phyloP scores from a whole-genome alignment of 2,329 filamentous ascomycete genomes.

The Aspergillus sp. region DNA sequence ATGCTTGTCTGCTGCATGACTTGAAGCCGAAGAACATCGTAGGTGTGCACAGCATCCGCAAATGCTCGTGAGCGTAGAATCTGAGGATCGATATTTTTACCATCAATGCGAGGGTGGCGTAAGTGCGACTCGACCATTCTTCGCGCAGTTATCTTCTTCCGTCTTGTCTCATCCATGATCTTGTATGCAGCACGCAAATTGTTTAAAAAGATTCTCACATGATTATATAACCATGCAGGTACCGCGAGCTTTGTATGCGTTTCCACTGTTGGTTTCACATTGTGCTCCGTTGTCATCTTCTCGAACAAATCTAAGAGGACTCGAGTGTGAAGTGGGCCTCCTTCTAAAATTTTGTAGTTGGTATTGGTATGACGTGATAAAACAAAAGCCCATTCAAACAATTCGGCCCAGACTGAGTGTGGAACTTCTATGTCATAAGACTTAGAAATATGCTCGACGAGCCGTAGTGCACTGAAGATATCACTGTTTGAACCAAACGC shows the following conservation, averaged over 20 bases:
- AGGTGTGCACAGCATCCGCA: constrained; percentile 31
- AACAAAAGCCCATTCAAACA: constrained; percentile 68
- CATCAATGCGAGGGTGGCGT: constrained; percentile 1
- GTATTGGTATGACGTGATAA: constrained; percentile 38
- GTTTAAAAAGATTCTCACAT: constrained; percentile 23
- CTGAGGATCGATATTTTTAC: constrained; percentile 3
- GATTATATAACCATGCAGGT: constrained; percentile 20
- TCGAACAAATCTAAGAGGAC: constrained; percentile 58
- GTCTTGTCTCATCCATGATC: constrained; percentile 28
- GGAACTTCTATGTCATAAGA: constrained; percentile 61
- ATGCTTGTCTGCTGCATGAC: constrained; percentile 28
- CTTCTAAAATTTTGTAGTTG: no score
- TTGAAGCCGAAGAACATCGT: constrained; percentile 32
- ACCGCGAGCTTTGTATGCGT: constrained; percentile 49
- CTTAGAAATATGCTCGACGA: constrained; percentile 63
- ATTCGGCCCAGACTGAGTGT: constrained; percentile 60
- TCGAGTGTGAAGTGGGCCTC: constrained; percentile 37
- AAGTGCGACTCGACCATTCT: constrained; percentile 26
- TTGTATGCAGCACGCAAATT: constrained; percentile 32
- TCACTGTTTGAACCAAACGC: constrained; percentile 66
- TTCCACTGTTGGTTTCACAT: constrained; percentile 56
- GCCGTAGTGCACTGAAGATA: constrained; percentile 56
- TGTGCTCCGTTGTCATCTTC: constrained; percentile 59
- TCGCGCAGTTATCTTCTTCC: constrained; percentile 27
- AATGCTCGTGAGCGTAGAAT: constrained; percentile 25